A percentile compares a stretch with the other conserved stretches of the same genome.
Conservation (phyloP, 2,329 filamentous ascomycete species). For the Rasamsonia emersonii region DNA sequence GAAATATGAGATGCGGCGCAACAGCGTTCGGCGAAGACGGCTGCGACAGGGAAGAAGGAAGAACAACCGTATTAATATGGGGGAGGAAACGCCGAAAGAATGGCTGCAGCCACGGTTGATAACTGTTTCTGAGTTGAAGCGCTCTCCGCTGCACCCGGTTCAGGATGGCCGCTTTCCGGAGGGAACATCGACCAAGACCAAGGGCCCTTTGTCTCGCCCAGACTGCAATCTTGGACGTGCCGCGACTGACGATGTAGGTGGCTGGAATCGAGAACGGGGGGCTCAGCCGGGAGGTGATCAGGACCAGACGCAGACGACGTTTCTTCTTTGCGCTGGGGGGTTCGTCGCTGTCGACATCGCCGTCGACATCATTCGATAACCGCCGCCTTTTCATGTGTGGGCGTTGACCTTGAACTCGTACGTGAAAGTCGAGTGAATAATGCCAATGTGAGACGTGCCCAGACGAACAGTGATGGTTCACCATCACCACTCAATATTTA, state of each 20-base stretch:
- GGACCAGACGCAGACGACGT: conserved; percentile 43
- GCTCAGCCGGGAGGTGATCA: conserved; percentile 63
- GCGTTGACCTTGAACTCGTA: too few species aligned
- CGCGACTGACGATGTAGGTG: conserved; percentile 59
- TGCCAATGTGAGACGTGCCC: too few species aligned
- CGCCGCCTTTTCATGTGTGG: conserved; percentile 47
- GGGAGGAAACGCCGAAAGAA: conserved; percentile 6
- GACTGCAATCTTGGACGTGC: conserved; percentile 28
- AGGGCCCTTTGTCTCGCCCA: conserved; percentile 35
- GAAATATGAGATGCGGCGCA: not conserved
- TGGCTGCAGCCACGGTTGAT: conserved; percentile 12
- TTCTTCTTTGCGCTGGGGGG: conserved; percentile 62
- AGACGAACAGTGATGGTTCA: too few species aligned
- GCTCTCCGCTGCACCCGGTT: conserved; percentile 28
- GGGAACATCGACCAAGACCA: conserved; percentile 26
- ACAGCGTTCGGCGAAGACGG: not conserved
- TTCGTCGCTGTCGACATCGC: conserved; percentile 43
- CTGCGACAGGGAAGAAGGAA: conserved; percentile 1
- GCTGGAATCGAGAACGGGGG: conserved; percentile 61
- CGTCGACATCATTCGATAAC: conserved; percentile 49
- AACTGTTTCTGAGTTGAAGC: conserved; percentile 7
- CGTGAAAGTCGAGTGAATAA: too few species aligned
- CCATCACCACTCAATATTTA: too few species aligned
- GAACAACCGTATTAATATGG: too few species aligned
- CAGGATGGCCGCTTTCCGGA: conserved; percentile 37